Conservation (phyloP, 1,284 basidiomycete genomes). For the Omphalotus olearius region DNA sequence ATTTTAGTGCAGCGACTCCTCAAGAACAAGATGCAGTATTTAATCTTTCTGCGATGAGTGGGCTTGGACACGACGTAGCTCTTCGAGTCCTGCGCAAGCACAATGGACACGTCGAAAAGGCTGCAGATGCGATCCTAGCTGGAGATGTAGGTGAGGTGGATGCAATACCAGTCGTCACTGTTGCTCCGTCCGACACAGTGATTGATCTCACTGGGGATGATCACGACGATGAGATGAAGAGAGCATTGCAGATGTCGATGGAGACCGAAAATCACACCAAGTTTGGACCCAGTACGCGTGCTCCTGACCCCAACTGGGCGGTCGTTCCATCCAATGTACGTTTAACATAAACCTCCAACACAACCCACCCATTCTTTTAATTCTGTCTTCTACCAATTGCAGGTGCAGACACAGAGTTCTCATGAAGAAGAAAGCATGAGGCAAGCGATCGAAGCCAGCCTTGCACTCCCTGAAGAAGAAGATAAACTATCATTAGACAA, state of each 20-base stretch:
- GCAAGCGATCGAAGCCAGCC: conserved; percentile 21
- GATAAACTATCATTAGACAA: conserved; percentile 43
- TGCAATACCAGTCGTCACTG: conserved; percentile 23
- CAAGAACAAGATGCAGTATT: conserved; percentile 30
- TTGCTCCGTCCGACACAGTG: conserved; percentile 31
- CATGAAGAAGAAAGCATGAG: conserved; percentile 18
- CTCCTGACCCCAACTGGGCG: conserved; percentile 63
- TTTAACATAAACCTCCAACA: background rate
- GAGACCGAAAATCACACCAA: conserved; percentile 30
- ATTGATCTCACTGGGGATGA: conserved; percentile 62
- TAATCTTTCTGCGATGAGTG: conserved; percentile 34
- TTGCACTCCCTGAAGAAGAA: conserved; percentile 36
- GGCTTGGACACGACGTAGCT: conserved; percentile 40
- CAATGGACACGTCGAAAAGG: conserved; percentile 56
- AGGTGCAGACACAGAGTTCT: conserved; percentile 8
- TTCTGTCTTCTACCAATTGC: background rate
- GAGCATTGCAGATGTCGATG: conserved; percentile 51
- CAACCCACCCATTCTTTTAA: background rate
- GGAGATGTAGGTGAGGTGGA: conserved; percentile 38
- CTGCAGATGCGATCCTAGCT: conserved; percentile 54
- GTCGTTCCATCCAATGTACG: conserved; percentile 62
- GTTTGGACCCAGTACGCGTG: conserved; percentile 56
- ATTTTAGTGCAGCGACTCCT: background rate
- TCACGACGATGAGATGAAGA: conserved; percentile 42
- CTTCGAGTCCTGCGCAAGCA: conserved; percentile 52